Base-by-base conservation (phyloP, 768 basidiomycete species). In the Ramaria sp. region DNA sequence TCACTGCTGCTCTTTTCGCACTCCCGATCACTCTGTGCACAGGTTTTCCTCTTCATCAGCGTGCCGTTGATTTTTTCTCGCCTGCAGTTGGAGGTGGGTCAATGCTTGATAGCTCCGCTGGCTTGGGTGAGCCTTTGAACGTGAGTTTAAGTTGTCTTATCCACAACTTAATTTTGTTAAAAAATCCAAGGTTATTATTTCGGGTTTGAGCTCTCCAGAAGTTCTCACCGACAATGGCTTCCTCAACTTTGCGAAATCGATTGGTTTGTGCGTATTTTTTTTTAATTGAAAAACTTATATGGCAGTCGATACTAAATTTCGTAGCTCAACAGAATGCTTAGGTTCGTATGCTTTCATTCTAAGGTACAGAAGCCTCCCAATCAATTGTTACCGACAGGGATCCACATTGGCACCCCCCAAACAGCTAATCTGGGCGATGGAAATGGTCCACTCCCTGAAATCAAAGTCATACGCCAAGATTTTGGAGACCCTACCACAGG, bases 141-240 rank as follows among this genome's bases (percentile, higher is more conserved):
- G 77, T 73, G 52, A 27, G 61, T 50, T 22, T 10, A 3, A 15
- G 28, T 13, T 30, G 50, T 12, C 5, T 6, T 32, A 6, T 43
- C 16, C 39, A 36, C 34, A 37, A 50, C 25, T 43, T 25, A 43
- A 25, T 20, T 6, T 34, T 18, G 16, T 54, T 10, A 4, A 36
- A 24, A 20, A 18, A 49, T 50, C 28, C 16, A 41, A 76, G 75
- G 72, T 85, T 44, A 83, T 87, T 58, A 75, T 86, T 52, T 86
- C 84, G 1, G 82, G 77, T 0, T 60, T 73, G 39, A 85, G 82
- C 61, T 81, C 81, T 7, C 67, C 77, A 0, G 67, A 20, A 0
- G 78, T 85, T 15, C 72, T 84, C 50, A 81, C 76, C 0, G 72
- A 79, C 52, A 58, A 65, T 25, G 82, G 83, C 0, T 62, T 83